Conservation (phyloP, 2,329 filamentous ascomycete species). For the Diaporthe nobilis region DNA sequence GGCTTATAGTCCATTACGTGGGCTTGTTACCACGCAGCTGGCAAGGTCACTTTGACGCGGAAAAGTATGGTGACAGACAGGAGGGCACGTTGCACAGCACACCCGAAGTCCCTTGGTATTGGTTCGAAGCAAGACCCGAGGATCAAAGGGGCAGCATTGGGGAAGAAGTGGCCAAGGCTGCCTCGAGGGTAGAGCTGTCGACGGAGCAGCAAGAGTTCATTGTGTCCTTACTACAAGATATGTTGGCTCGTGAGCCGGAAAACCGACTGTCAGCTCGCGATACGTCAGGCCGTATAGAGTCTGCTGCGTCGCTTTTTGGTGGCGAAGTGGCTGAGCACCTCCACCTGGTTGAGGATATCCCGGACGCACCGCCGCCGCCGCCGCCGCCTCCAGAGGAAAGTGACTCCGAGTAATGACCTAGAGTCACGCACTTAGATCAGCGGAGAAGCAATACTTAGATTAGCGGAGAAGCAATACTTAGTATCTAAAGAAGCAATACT, state of each 20-base stretch:
- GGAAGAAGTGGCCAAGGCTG: conserved; percentile 3
- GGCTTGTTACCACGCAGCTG: conserved; percentile 29
- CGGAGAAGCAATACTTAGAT: no score
- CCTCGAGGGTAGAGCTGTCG: not conserved
- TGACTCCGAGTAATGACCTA: not conserved
- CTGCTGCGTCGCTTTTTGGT: conserved; percentile 2
- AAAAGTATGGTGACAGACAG: not conserved
- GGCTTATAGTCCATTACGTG: conserved; percentile 4
- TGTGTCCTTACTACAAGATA: conserved; percentile 20
- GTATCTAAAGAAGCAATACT: no score
- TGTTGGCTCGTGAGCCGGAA: conserved; percentile 14
- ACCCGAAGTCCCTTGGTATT: not conserved
- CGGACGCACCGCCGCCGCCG: not conserved
- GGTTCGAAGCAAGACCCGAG: conserved; percentile 1
- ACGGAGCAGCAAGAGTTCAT: conserved; percentile 16
- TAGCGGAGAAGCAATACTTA: no score
- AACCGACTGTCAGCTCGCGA: not conserved
- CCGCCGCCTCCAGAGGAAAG: not conserved
- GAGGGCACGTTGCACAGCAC: not conserved
- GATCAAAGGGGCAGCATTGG: not conserved
- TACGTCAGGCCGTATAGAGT: not conserved
- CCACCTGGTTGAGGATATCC: not conserved
- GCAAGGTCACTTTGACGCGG: conserved; percentile 17
- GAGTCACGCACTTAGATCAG: no score
- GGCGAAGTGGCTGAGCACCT: conserved; percentile 10